Evolutionary conservation across 768 basidiomycete species (phyloP), one percentile per base, ranked within the genome.

Genomic region (Boletus sensibilis): DNA sequence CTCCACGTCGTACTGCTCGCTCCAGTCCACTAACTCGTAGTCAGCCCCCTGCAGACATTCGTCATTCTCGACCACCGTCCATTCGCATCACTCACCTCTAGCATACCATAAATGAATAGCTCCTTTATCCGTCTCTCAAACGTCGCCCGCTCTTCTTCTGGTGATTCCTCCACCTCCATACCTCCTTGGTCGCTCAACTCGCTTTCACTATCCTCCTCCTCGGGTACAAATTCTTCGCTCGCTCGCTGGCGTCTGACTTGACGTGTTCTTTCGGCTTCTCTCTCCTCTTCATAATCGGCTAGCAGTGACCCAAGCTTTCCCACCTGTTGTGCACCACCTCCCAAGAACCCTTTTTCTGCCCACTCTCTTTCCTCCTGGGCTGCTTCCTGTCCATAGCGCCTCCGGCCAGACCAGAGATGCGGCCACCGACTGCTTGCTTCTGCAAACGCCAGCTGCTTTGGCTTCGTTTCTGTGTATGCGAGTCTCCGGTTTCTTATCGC

Each of bases 21-120:
- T 82, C 88, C 90, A 92, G 66, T 92, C 90, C 10, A 88, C 79
- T 49, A 68, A 67, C 56, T 87, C 87, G 55, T 92, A 92, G 61
- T 90, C 81, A 33, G 86, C 79, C 5, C 79, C 76, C 89, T 92
- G 65, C 23, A 53, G 33, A 50, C 21, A 52, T 48, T 44, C 40
- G 48, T 58, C 51, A 53, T 45, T n/a, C 42, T 29, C 18, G 8
- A 13, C 18, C 23, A 10, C 4, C 4, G 25, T 20, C 8, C 46
- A 21, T 29, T 33, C 18, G 10, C 16, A 9, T 40, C 31, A 72
- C 84, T 71, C 72, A 84, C 90, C 69, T 89, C 86, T 12, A 92
- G 74, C 55, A 85, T 68, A 6, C 90, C 90, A 60, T 91, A 90
- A 23, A 92, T 87, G 61, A 91, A 86, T 12, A 78, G 74, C 67